A percentile compares a stretch with the other conserved stretches of the same genome.
These are phyloP conservation scores for Mortierella sp. DNA, from an alignment of 371 early-diverging fungal genomes.

Conservation along the genomic window DNA sequence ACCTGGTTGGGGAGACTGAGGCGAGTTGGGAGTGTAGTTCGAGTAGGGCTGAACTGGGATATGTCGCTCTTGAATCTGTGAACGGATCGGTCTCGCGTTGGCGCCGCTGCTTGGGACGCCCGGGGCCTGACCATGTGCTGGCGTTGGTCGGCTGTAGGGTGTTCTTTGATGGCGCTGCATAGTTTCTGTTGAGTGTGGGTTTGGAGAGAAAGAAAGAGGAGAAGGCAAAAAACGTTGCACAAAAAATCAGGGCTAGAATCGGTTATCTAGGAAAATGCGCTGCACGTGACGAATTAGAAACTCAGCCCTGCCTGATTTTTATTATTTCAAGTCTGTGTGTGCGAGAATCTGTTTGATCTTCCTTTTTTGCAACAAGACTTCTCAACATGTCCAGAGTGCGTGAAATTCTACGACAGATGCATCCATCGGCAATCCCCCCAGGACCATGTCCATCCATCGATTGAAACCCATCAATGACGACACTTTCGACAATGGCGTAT, in stretches of 20 bases:
- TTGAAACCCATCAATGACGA: not conserved
- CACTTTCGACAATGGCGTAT: not conserved
- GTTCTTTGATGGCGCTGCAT: constrained; percentile 20
- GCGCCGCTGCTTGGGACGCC: not conserved
- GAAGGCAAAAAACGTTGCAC: not conserved
- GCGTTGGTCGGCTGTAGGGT: not conserved
- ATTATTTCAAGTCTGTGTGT: not conserved
- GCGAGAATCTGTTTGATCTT: constrained; percentile 14
- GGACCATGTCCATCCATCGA: constrained; percentile 26
- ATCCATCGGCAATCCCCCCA: constrained; percentile 20
- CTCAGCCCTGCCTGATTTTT: not conserved
- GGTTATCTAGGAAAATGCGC: not conserved
- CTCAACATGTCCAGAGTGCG: constrained; percentile 54
- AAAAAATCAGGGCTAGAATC: not conserved
- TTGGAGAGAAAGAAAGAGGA: not conserved
- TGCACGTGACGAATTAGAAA: not conserved
- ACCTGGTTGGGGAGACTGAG: not conserved
- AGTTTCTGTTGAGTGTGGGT: not conserved
- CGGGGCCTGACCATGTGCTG: not conserved
- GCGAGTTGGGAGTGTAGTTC: not conserved
- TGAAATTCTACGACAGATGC: constrained; percentile 30
- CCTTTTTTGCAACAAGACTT: constrained; percentile 48
- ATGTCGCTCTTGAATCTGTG: not conserved
- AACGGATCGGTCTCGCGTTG: not conserved
- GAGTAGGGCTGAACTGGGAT: not conserved